Percentiles rank a stretch among this genome's conserved stretches.
These are phyloP conservation scores for Eucalyptus decipiens DNA, from an alignment of 345 rosid genomes.

Conservation along the genomic window DNA sequence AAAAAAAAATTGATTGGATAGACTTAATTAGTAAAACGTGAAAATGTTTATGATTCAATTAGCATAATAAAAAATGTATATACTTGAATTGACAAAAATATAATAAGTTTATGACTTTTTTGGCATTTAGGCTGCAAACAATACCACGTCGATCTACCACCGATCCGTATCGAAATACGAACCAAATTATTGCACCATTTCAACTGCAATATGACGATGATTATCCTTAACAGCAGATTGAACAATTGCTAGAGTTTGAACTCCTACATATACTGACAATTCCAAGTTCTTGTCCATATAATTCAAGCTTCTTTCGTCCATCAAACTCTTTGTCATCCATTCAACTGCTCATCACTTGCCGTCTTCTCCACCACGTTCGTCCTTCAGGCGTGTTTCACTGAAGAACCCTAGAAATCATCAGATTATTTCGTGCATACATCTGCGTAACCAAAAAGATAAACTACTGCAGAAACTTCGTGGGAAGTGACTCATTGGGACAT, in stretches of 20 bases:
- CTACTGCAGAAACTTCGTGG: not conserved
- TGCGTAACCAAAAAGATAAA: not conserved
- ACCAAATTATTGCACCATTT: not conserved
- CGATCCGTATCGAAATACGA: not conserved
- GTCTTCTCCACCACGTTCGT: not conserved
- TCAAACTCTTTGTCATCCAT: not conserved
- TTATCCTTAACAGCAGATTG: not conserved
- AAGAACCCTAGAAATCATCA: not conserved
- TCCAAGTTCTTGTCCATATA: not conserved
- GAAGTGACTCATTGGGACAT: not conserved
- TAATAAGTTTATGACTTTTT: too few relatives aligned
- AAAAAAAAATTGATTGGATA: not conserved
- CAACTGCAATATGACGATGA: not conserved
- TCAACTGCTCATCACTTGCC: not conserved
- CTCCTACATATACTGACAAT: not conserved
- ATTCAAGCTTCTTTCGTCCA: not conserved
- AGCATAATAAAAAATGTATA: too few relatives aligned
- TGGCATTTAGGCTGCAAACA: not conserved
- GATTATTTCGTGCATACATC: not conserved
- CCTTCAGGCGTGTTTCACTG: not conserved
- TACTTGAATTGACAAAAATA: too few relatives aligned
- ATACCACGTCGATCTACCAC: not conserved
- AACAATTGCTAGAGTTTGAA: not conserved
- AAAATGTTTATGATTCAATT: too few relatives aligned
- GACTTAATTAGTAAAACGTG: too few relatives aligned